A percentile compares a stretch with the other conserved stretches of the same genome.
These are phyloP conservation scores for Eutypa lata DNA, from an alignment of 2,329 filamentous ascomycete species.

Conservation along the genomic window DNA sequence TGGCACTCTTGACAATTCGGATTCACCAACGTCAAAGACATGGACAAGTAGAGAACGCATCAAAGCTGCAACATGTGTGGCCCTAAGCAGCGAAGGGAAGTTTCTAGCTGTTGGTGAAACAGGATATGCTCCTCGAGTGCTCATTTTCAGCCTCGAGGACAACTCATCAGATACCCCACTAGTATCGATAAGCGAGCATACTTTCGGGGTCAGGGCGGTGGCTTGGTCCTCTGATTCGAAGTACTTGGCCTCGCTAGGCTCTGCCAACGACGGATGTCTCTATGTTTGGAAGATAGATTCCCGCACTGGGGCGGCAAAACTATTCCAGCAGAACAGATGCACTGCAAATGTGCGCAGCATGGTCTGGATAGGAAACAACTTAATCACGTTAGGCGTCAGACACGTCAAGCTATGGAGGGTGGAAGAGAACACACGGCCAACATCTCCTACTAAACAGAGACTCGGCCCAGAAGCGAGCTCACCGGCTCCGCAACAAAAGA, in stretches of 20 bases:
- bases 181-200: conserved; percentile 84
- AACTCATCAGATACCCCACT: conserved; percentile 76
- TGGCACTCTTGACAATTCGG: conserved; percentile 51
- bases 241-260: conserved; percentile 84
- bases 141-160: conserved; percentile 85
- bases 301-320: conserved; percentile 73
- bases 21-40: conserved; percentile 65
- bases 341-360: conserved; percentile 83
- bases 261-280: conserved; percentile 88
- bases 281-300: conserved; percentile 86
- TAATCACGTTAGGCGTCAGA: conserved; percentile 84
- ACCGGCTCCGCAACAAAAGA: conserved; percentile 53
- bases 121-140: conserved; percentile 85
- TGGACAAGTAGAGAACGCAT: conserved; percentile 90
- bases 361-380: conserved; percentile 80
- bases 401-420: conserved; percentile 93
- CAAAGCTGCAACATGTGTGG: conserved; percentile 89
- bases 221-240: conserved; percentile 86
- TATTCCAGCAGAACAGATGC: conserved; percentile 87
- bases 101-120: conserved; percentile 93
- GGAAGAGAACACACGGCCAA: conserved; percentile 56
- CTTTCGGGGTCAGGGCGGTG: conserved; percentile 81
- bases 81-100: conserved; percentile 81
- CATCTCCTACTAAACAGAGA: conserved; percentile 63
- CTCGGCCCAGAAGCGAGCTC: conserved; percentile 44